Base-by-base conservation (phyloP, 495 filamentous ascomycete genomes). In the Xylaria grammica region DNA sequence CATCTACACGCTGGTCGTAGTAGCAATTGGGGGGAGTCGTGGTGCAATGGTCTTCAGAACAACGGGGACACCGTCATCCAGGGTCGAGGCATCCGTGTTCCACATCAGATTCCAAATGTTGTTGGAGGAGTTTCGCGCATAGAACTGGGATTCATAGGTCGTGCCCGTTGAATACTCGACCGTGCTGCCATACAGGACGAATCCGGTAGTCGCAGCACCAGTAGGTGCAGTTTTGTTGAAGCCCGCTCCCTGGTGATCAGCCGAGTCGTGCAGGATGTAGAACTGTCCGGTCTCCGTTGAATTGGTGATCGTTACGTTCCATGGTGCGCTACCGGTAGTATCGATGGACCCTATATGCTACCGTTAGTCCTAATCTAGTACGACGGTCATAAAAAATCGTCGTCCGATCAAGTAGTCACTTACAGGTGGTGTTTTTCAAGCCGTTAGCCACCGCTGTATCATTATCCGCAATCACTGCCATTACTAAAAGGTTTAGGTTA, bases 31-130 rank as follows among this genome's bases (percentile, higher is more conserved):
- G 6, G 4, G 40, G 6, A 13, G 15, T 44, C 7, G 40, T 44
- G 20, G 46, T 27, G 20, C 46, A 7, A 27, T 26, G 24, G 22
- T 49, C 46, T 49, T 49, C 46, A 49, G 22, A 49, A 49, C 46
- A 26, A 49, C 46, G 46, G 46, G 46, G 20, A 49, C 46, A 27
- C 46, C 46, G 24, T 49, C 46, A 49, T 49, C 46, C 22, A 49
- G 9, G 24, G 46, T 26, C 20, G 2, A 7, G 3, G 46, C 2
- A 49, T 49, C 24, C 20, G 24, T 9, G 24, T 49, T 49, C 46
- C 46, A 49, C 46, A 49, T 27, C 46, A 49, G 22, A 49, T 24
- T 49, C 20, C 24, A 49, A 49, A 49, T 13, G 5, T 13, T 13
- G 46, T 5, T 49, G 22, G 46, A 26, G 2, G 46, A 49, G 15